A percentile compares a stretch with the other conserved stretches of the same genome.
Conservation (phyloP, 371 early-diverging fungal genomes). For the Rhizomucor miehei region DNA sequence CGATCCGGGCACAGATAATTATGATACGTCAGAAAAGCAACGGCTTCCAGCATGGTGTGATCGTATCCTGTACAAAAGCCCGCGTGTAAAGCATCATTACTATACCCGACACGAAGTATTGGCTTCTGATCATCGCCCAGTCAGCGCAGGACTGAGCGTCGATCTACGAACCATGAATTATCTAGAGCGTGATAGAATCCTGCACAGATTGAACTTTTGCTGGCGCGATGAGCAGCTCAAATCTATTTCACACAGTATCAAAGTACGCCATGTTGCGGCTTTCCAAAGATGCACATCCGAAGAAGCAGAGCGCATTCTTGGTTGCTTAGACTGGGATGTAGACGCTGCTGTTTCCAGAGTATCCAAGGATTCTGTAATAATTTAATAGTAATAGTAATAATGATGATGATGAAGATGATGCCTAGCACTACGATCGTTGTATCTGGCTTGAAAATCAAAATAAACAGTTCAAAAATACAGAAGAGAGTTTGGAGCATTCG, state of each 20-base stretch:
- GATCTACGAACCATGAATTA: constrained; percentile 53
- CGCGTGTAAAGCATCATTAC: constrained; percentile 29
- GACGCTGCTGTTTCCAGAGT: too few relatives aligned
- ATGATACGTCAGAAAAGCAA: constrained; percentile 80
- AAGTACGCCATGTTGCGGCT: constrained; percentile 23
- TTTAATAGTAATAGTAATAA: too few relatives aligned
- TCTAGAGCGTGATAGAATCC: neutral
- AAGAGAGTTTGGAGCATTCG: too few relatives aligned
- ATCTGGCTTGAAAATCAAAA: too few relatives aligned
- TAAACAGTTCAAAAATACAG: too few relatives aligned
- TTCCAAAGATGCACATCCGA: constrained; percentile 22
- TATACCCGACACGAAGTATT: constrained; percentile 58
- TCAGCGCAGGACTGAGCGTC: constrained; percentile 60
- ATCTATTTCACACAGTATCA: constrained; percentile 1
- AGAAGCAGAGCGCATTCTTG: constrained; percentile 17
- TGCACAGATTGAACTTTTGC: neutral
- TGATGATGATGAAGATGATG: too few relatives aligned
- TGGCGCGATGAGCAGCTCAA: neutral
- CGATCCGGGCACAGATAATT: constrained; percentile 62
- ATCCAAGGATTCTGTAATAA: too few relatives aligned
- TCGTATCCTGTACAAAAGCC: constrained; percentile 60
- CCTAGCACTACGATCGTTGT: too few relatives aligned
- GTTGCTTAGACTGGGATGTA: constrained; percentile 21
- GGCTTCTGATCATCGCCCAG: constrained; percentile 83
- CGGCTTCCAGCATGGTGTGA: constrained; percentile 88